Conservation (phyloP, 2,329 filamentous ascomycete genomes). For the Colletotrichum phormii region DNA sequence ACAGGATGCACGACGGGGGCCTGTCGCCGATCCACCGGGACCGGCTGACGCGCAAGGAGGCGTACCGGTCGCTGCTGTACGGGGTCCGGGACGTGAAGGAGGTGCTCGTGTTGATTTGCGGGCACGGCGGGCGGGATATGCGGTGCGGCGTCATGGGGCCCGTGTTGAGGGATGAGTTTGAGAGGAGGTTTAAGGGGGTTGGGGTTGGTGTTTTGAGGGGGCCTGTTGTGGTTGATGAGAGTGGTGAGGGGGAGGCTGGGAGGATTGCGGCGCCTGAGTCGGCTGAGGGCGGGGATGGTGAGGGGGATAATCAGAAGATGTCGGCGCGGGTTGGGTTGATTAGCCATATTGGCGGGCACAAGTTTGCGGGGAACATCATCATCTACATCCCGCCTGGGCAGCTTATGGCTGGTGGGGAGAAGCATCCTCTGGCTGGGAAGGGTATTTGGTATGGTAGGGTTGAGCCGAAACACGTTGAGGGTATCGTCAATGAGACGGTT, state of each 20-base stretch:
- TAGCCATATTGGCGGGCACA: slow-evolving; percentile 86
- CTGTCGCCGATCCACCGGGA: slow-evolving; percentile 70
- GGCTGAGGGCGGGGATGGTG: slow-evolving; percentile 34
- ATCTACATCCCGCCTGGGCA: slow-evolving; percentile 76
- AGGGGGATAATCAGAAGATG: slow-evolving; percentile 25
- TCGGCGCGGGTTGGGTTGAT: slow-evolving; percentile 75
- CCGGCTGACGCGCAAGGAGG: slow-evolving; percentile 61
- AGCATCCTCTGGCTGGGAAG: slow-evolving; percentile 73
- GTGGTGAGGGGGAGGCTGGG: slow-evolving; percentile 29
- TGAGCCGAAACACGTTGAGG: slow-evolving; percentile 80
- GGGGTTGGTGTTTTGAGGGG: slow-evolving; percentile 62
- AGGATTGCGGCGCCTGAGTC: slow-evolving; percentile 14
- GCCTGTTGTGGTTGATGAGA: slow-evolving; percentile 52
- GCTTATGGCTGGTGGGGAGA: slow-evolving; percentile 51
- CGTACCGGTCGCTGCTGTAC: slow-evolving; percentile 61
- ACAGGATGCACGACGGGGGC: slow-evolving; percentile 66
- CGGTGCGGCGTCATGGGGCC: slow-evolving; percentile 87
- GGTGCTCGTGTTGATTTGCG: slow-evolving; percentile 86
- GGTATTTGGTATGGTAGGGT: slow-evolving; percentile 88
- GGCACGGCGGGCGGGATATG: slow-evolving; percentile 83
- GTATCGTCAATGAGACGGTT: slow-evolving; percentile 79
- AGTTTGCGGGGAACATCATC: slow-evolving; percentile 87
- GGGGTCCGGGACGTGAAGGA: slow-evolving; percentile 73
- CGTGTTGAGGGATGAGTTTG: slow-evolving; percentile 77
- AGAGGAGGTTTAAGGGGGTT: slow-evolving; percentile 62